These are phyloP conservation scores for Rosa lucieae DNA, from an alignment of 306 rosid species.

Conservation along the genomic window DNA sequence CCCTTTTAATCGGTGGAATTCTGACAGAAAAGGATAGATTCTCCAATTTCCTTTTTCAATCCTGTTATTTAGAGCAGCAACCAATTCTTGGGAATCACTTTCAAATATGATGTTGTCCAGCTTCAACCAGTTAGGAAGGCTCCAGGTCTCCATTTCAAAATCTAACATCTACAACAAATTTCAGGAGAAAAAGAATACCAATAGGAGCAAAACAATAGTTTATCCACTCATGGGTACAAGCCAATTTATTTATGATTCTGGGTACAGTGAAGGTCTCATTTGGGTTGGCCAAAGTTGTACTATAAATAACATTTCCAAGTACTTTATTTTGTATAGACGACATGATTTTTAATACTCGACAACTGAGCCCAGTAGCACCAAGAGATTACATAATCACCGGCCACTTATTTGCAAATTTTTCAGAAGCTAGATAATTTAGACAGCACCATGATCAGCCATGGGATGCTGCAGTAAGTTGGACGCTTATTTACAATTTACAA, in stretches of 20 bases:
- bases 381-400: neutral
- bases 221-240: neutral
- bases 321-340: neutral
- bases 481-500: slow-evolving; percentile 34
- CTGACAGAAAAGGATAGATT: too few species aligned
- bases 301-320: neutral
- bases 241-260: neutral
- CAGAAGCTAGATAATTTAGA: slow-evolving; percentile 8
- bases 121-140: neutral
- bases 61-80: too few species aligned
- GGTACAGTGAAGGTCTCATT: neutral
- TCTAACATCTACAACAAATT: neutral
- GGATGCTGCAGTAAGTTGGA: slow-evolving; percentile 13
- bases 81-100: too few species aligned
- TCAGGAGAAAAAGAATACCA: neutral
- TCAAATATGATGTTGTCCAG: too few species aligned
- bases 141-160: neutral
- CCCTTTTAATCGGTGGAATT: too few species aligned
- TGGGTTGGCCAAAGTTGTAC: neutral
- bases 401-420: neutral
- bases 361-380: neutral
- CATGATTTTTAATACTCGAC: neutral
- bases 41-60: too few species aligned
- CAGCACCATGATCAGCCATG: slow-evolving; percentile 22
- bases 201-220: neutral